A percentile compares a stretch with the other conserved stretches of the same genome.
Conservation (phyloP, 352 stramenopile species). For the Pythium sukuiense region DNA sequence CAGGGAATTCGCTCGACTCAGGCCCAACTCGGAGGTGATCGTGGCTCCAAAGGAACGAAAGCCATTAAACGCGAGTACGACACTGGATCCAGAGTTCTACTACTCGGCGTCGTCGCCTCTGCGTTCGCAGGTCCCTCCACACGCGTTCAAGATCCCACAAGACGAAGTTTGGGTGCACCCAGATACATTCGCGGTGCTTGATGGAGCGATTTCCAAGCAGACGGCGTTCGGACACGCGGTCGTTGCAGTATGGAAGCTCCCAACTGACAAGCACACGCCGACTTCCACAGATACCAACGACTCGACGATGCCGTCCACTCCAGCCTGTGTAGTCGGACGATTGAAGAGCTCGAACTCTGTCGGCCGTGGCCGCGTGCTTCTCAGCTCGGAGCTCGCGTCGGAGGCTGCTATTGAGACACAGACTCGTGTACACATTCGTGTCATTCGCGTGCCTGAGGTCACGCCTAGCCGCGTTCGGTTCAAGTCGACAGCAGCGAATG, state of each 20-base stretch:
- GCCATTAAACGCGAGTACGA: conserved; percentile 24
- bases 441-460: conserved; percentile 50
- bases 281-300: neutral
- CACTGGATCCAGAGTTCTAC: conserved; percentile 53
- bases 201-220: conserved; percentile 44
- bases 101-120: conserved; percentile 57
- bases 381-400: conserved; percentile 32
- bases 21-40: conserved; percentile 69
- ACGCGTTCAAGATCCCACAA: conserved; percentile 1
- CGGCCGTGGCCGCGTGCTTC: conserved; percentile 32
- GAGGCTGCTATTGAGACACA: conserved; percentile 23
- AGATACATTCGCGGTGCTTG: conserved; percentile 54
- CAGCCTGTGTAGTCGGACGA: conserved; percentile 7
- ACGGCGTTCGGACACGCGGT: neutral
- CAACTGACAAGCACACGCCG: conserved; percentile 4
- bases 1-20: conserved; percentile 71
- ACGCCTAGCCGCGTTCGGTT: conserved; percentile 13
- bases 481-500: neutral
- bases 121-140: conserved; percentile 39
- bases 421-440: conserved; percentile 38
- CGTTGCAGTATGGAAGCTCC: conserved; percentile 25
- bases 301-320: conserved; percentile 3
- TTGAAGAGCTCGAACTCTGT: conserved; percentile 46
- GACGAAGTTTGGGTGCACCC: conserved; percentile 76
- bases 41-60: conserved; percentile 75